Conservation (phyloP, 306 rosid genomes). For the Rubus idaeus region DNA sequence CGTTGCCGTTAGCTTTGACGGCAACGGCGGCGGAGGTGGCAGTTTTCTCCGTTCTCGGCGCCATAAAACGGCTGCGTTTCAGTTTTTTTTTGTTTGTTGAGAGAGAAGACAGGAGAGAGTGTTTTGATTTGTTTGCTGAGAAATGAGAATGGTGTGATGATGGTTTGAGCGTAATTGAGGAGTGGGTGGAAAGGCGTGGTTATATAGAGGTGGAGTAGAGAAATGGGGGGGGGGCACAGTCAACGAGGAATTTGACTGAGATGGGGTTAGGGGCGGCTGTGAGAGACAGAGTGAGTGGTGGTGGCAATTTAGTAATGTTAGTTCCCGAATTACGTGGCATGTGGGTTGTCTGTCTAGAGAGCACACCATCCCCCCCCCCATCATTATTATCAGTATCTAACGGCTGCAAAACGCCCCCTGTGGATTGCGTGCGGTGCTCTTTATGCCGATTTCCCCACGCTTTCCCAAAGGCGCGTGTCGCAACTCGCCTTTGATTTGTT, state of each 20-base stretch:
- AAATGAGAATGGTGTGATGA: background rate
- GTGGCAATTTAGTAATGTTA: slow-evolving; percentile 31
- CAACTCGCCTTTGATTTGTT: background rate
- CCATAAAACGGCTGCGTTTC: slow-evolving; percentile 43
- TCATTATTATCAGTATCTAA: slow-evolving; percentile 32
- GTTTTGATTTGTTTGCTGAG: background rate
- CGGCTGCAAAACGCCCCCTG: slow-evolving; percentile 31
- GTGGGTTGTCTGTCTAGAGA: slow-evolving; percentile 45
- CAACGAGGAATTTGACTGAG: slow-evolving; percentile 68
- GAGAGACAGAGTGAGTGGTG: background rate
- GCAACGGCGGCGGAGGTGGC: slow-evolving; percentile 22
- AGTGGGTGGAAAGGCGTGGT: background rate
- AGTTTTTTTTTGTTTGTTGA: too few relatives aligned
- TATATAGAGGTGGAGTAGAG: slow-evolving; percentile 36
- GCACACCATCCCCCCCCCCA: slow-evolving; percentile 22
- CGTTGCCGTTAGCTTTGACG: slow-evolving; percentile 32
- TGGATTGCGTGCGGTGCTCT: slow-evolving; percentile 26
- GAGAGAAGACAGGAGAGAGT: background rate
- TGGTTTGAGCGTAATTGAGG: slow-evolving; percentile 7
- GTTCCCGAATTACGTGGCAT: slow-evolving; percentile 71
- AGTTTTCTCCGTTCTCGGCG: slow-evolving; percentile 62
- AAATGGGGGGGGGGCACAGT: slow-evolving; percentile 29
- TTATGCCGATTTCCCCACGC: background rate
- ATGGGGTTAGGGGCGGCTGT: slow-evolving; percentile 41
- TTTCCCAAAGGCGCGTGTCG: background rate